Base-by-base conservation (phyloP, 1,284 basidiomycete genomes). In the Pseudomicrostroma phylloplanum region DNA sequence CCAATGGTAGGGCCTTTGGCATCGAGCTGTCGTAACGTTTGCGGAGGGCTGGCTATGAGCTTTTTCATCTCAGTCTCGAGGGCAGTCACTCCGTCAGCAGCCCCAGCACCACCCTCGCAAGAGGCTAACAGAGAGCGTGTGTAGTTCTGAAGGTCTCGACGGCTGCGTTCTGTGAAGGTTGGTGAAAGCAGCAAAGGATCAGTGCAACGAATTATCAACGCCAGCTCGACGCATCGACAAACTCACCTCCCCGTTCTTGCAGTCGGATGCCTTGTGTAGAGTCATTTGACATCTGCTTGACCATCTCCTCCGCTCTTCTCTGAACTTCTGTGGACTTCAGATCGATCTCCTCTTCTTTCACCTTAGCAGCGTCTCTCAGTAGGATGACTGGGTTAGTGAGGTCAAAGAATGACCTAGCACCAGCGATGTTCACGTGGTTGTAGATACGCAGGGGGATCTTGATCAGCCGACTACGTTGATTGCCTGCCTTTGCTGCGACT, bases 361-460 rank as follows among this genome's bases (percentile, higher is more conserved):
- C 67, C 0, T 61, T 64, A 0, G 79, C 76, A 54, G 79, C 76
- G 59, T 80, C 76, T 11, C 72, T 70, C 9, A 72, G 70, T 59
- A 74, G 70, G 36, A 82, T 75, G 62, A 82, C 73, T 0, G 81
- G 81, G 54, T 81, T 81, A 36, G 79, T 78, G 36, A 82, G 63
- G 63, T 82, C 81, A 64, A 79, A 82, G 59, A 79, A 80, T 0
- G 80, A 76, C 21, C 73, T 59, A 8, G 76, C 77, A 7, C 81
- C 81, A 0, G 72, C 75, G 0, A 79, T 73, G 65, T 66, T 63
- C 7, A 92, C 88, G 67, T 91, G 83, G 69, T 91, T 92, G 79
- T 92, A 93, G 15, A 94, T 81, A 43, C 91, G 83, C 60, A 96
- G 87, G 0, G 92, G 91, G 0, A 94, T 87, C 63, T 89, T 89